Conservation (phyloP, 768 basidiomycete species). For the Rubroboletus pulcherrimus region DNA sequence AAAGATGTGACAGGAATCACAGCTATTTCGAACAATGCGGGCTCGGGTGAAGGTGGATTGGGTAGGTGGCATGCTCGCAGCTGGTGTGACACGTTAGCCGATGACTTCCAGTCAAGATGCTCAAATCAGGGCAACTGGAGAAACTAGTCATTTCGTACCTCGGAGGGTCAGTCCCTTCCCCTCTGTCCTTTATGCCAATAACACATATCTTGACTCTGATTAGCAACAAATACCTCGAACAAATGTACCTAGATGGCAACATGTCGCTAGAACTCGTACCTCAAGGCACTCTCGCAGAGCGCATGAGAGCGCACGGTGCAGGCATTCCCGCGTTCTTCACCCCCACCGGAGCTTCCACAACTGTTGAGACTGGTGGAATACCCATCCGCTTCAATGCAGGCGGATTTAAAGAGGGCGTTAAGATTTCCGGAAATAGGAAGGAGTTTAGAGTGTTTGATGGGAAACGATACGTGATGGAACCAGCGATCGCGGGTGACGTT, state of each 20-base stretch:
- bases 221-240: slow-evolving; percentile 82
- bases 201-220: not conserved
- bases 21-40: slow-evolving; percentile 84
- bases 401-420: slow-evolving; percentile 61
- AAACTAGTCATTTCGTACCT: slow-evolving; percentile 87
- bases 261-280: slow-evolving; percentile 86
- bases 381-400: slow-evolving; percentile 76
- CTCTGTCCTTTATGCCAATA: not conserved
- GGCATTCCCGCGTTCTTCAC: slow-evolving; percentile 89
- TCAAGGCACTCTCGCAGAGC: slow-evolving; percentile 87
- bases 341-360: slow-evolving; percentile 78
- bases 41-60: slow-evolving; percentile 62
- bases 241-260: slow-evolving; percentile 70
- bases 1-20: slow-evolving; percentile 67
- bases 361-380: slow-evolving; percentile 70
- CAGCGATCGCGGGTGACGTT: slow-evolving; percentile 71
- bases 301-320: slow-evolving; percentile 78
- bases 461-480: slow-evolving; percentile 72
- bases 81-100: not conserved
- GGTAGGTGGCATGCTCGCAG: slow-evolving; percentile 36
- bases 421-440: slow-evolving; percentile 66
- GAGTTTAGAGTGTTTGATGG: slow-evolving; percentile 73
- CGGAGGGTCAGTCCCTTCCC: slow-evolving; percentile 51
- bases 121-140: slow-evolving; percentile 68
- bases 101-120: slow-evolving; percentile 53